These are phyloP conservation scores for Cercophora sp. DNA, from an alignment of 495 filamentous ascomycete species.

Conservation along the genomic window DNA sequence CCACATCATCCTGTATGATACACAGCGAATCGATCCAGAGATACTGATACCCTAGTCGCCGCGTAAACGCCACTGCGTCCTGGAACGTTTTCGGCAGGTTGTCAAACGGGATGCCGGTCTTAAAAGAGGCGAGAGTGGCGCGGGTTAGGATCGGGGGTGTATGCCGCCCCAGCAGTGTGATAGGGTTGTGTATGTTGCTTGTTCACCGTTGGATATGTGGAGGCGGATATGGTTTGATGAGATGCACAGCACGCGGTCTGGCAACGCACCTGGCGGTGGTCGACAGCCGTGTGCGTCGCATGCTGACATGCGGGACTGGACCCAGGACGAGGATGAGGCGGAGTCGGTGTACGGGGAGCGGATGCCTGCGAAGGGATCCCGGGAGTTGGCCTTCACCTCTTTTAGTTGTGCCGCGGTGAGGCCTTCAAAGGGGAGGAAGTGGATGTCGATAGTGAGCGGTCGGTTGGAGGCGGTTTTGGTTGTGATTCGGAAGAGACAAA, in stretches of 20 bases:
- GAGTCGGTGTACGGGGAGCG: not conserved
- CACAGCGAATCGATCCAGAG: too few relatives aligned
- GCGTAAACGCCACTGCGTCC: too few relatives aligned
- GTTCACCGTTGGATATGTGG: not conserved
- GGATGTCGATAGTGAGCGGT: not conserved
- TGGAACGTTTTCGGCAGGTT: too few relatives aligned
- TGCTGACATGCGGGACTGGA: not conserved
- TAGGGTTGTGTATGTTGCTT: conserved; percentile 4
- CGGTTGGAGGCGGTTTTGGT: not conserved
- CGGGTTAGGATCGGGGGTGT: too few relatives aligned
- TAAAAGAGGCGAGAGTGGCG: too few relatives aligned
- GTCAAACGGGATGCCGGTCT: too few relatives aligned
- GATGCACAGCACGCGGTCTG: not conserved
- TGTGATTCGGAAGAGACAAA: not conserved
- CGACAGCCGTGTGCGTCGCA: not conserved
- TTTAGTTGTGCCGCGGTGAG: not conserved
- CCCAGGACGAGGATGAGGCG: not conserved
- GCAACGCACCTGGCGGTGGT: not conserved
- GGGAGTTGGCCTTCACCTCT: not conserved
- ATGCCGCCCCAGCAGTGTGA: conserved; percentile 17
- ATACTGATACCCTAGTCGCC: too few relatives aligned
- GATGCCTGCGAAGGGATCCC: not conserved
- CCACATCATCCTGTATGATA: too few relatives aligned
- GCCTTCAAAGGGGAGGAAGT: not conserved
- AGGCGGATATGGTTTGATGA: not conserved